Conservation (phyloP, 805 yeast species). For the Hanseniaspora lachancei region DNA sequence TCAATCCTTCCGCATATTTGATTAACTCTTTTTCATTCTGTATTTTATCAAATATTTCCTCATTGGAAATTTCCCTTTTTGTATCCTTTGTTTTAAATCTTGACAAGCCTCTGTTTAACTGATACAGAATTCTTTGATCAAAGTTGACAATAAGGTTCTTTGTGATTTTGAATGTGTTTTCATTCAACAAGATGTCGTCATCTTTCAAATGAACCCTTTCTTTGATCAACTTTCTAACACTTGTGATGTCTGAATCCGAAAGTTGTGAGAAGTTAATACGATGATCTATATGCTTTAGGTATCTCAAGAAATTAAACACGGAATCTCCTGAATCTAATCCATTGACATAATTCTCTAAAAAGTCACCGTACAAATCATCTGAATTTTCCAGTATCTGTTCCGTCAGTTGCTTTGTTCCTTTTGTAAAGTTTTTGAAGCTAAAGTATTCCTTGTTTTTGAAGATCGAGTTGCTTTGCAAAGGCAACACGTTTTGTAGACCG, state of each 20-base stretch:
- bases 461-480: background rate
- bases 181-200: background rate
- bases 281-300: background rate
- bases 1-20: background rate
- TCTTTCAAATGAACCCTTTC: background rate
- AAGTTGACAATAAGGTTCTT: slow-evolving; percentile 4
- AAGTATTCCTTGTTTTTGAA: background rate
- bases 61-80: background rate
- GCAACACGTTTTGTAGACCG: background rate
- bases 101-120: background rate
- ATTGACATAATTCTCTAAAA: slow-evolving; percentile 6
- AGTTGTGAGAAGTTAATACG: slow-evolving; percentile 4
- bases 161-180: background rate
- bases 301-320: slow-evolving; percentile 6
- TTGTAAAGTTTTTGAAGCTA: background rate
- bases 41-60: background rate
- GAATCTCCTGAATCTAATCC: slow-evolving; percentile 8
- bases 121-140: slow-evolving; percentile 7
- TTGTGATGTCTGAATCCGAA: background rate
- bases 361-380: slow-evolving; percentile 7
- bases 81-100: too few species aligned
- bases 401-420: background rate
- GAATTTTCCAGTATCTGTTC: slow-evolving; percentile 5
- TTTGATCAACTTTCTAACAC: background rate
- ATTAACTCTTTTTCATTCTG: background rate